These are phyloP conservation scores for Saccharomycopsis capsularis DNA, from an alignment of 805 yeast genomes.

Conservation along the genomic window DNA sequence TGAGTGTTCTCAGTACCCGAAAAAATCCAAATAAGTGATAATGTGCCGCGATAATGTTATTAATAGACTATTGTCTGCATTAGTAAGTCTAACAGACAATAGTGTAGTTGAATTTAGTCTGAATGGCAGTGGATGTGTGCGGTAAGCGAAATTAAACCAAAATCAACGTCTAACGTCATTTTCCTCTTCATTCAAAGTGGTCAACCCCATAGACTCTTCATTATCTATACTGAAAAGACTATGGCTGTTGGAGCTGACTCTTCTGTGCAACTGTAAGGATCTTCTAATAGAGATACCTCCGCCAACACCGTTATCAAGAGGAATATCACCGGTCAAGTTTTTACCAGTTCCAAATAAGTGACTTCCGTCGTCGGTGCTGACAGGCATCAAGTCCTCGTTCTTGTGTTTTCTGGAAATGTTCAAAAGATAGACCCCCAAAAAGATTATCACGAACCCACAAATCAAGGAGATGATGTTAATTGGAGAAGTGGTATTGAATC, in stretches of 20 bases:
- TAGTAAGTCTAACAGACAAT: too few species aligned
- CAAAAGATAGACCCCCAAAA: conserved; percentile 77
- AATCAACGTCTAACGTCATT: too few species aligned
- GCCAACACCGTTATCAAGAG: conserved; percentile 78
- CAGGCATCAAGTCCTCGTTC: conserved; percentile 34
- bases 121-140: too few species aligned
- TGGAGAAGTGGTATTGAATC: conserved; percentile 77
- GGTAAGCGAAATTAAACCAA: too few species aligned
- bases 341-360: conserved; percentile 28
- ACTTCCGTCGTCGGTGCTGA: conserved; percentile 8
- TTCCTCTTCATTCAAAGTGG: conserved; percentile 28
- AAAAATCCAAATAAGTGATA: not conserved
- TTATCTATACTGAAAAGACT: conserved; percentile 24
- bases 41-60: too few species aligned
- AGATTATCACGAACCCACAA: conserved; percentile 80
- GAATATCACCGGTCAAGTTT: conserved; percentile 62
- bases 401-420: conserved; percentile 67
- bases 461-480: conserved; percentile 75
- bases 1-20: not conserved
- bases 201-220: conserved; percentile 31
- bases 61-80: too few species aligned
- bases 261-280: conserved; percentile 20
- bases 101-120: too few species aligned
- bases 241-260: conserved; percentile 17
- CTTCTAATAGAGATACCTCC: conserved; percentile 36